Base-by-base conservation (phyloP, 1,139 yeast species). In the Geotrichum klebahnii region DNA sequence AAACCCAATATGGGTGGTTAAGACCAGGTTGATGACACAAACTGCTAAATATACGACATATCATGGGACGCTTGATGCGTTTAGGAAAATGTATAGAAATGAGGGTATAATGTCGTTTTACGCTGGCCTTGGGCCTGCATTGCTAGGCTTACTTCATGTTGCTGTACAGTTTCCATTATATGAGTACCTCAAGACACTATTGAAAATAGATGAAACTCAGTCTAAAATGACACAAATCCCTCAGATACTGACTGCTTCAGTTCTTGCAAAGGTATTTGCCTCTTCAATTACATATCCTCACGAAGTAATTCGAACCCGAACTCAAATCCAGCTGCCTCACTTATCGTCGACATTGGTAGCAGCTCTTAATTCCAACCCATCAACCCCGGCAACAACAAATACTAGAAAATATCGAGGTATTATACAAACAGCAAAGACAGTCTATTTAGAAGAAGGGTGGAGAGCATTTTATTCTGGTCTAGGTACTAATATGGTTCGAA, bases 161-260 rank as follows among this genome's bases (percentile, higher is more conserved):
- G 98, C 97, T 0, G 85, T 92, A 48, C 98, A 92, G 69, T 92
- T 92, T 74, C 98, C 98, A 19, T 81, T 89, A n/a, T 92, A 92
- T 65, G 98, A 92, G 63, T 75, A 79, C 59, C 71, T 92, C 57
- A 92, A 92, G 64, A 66, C 65, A 36, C 23, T 73, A 22, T 72
- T 88, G 19, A 61, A 62, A 2, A 60, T 52, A 24, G 46, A 52
- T 14, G 52, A 57, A 31, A 40, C 38, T 31, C 33, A 34, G 16
- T 36, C 53, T 10, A 50, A 51, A 20, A 24, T 44, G 12, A 42
- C 38, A 31, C 54, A 47, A 37, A 45, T 44, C 10, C 54, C 53
- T 80, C 54, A 39, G 22, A 72, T 88, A 44, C 75, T 88, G 3
- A 60, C 78, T 17, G 95, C 97, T 1, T 85, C 95, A 1, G 79